phyloP scores from a whole-genome alignment of 2,329 filamentous ascomycete species.

The Aspergillus calidoustus region DNA sequence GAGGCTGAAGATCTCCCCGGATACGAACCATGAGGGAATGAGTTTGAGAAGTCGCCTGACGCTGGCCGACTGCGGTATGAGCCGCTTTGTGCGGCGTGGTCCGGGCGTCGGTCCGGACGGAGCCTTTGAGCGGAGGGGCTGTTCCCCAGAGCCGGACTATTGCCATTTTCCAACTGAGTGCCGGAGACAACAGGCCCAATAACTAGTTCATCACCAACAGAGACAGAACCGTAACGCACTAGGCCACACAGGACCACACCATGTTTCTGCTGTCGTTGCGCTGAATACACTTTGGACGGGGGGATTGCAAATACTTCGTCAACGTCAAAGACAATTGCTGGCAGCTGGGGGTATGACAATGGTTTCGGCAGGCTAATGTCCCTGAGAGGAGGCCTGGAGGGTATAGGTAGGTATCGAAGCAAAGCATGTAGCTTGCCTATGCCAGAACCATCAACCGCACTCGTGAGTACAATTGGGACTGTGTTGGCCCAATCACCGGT shows the following conservation, averaged over 20 bases:
- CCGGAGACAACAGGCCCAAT: conserved; percentile 72
- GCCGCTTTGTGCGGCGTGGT: conserved; percentile 28
- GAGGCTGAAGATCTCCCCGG: conserved; percentile 54
- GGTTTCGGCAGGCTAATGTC: conserved; percentile 25
- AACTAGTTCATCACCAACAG: conserved; percentile 76
- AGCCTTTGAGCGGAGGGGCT: conserved; percentile 15
- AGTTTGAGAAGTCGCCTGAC: conserved; percentile 40
- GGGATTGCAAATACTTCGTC: conserved; percentile 86
- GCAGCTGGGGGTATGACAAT: conserved; percentile 50
- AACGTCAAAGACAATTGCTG: conserved; percentile 77
- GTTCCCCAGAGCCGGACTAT: conserved; percentile 39
- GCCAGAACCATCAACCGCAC: conserved; percentile 81
- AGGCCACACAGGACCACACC: conserved; percentile 84
- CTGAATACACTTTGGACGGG: conserved; percentile 60
- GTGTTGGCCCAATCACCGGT: conserved; percentile 50
- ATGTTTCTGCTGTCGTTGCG: conserved; percentile 50
- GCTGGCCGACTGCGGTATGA: conserved; percentile 37
- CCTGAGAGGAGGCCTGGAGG: conserved; percentile 44
- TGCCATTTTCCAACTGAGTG: conserved; percentile 58
- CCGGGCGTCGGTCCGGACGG: conserved; percentile 24
- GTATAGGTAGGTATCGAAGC: conserved; percentile 74
- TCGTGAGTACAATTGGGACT: conserved; percentile 87
- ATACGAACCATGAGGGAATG: conserved; percentile 33
- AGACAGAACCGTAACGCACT: conserved; percentile 76
- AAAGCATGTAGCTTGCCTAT: conserved; percentile 82